Evolutionary conservation across 2,329 filamentous ascomycete genomes (phyloP).

Genomic region (Epichloe amarillans): DNA sequence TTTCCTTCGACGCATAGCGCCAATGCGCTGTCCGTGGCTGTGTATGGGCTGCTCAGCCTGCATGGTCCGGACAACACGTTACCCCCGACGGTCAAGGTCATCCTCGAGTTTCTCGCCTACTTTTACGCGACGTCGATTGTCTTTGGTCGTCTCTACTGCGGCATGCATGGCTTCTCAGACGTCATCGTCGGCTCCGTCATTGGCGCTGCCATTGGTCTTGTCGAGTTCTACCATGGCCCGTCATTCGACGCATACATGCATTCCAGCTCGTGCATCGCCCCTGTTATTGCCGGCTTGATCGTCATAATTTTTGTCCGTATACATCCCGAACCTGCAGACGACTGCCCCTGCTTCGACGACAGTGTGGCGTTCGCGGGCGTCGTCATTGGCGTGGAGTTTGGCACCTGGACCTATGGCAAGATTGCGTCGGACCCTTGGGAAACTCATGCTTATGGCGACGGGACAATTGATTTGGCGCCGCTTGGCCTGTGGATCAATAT

Average conservation of each 20-base stretch:
- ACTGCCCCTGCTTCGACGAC: constrained; percentile 95
- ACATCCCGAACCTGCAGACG: constrained; percentile 90
- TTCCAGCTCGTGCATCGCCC: constrained; percentile 48
- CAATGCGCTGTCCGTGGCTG: constrained; percentile 86
- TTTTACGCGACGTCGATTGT: constrained; percentile 84
- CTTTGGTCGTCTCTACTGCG: constrained; percentile 84
- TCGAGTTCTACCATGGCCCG: constrained; percentile 48
- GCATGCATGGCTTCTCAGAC: constrained; percentile 96
- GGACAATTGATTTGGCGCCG: constrained; percentile 51
- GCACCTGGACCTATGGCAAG: constrained; percentile 67
- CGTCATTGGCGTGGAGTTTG: constrained; percentile 70
- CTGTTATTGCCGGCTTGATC: constrained; percentile 48
- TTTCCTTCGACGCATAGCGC: constrained; percentile 96
- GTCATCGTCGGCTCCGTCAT: constrained; percentile 69
- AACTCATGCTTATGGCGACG: constrained; percentile 29
- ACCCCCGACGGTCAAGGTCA: constrained; percentile 43
- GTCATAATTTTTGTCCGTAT: constrained; percentile 71
- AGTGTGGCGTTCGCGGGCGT: constrained; percentile 88
- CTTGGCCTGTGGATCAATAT: constrained; percentile 53
- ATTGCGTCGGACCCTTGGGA: constrained; percentile 33
- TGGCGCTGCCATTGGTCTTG: constrained; percentile 49
- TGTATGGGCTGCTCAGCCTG: constrained; percentile 66
- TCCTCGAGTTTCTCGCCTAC: constrained; percentile 58
- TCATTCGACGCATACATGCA: constrained; percentile 60
- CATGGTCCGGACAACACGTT: constrained; percentile 51